phyloP scores from a whole-genome alignment of 306 rosid genomes.

The Trifolium pratense region DNA sequence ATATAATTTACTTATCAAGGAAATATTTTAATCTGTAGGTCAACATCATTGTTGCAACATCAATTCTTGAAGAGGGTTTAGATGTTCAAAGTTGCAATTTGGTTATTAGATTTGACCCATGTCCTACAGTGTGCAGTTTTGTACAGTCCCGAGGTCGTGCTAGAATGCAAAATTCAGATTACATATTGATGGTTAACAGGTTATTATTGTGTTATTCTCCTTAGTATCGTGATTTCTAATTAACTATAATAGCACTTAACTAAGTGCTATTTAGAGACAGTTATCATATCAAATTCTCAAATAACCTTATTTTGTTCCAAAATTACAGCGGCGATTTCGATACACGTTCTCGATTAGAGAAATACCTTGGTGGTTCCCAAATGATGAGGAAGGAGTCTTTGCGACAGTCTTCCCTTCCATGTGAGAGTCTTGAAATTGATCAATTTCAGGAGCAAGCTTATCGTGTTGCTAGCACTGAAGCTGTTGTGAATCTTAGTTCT shows the following conservation, averaged over 20 bases:
- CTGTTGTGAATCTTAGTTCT: slow-evolving; percentile 67
- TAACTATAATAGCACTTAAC: neutral
- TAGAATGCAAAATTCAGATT: slow-evolving; percentile 77
- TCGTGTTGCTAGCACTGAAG: slow-evolving; percentile 75
- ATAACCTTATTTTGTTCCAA: slow-evolving; percentile 25
- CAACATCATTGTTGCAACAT: slow-evolving; percentile 89
- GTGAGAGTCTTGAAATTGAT: slow-evolving; percentile 54
- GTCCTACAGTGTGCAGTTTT: slow-evolving; percentile 79
- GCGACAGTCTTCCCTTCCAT: slow-evolving; percentile 65
- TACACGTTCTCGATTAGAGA: slow-evolving; percentile 64
- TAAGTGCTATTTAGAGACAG: neutral
- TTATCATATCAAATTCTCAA: slow-evolving; percentile 2
- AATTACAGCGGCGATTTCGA: slow-evolving; percentile 65
- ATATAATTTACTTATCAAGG: slow-evolving; percentile 28
- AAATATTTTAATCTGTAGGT: slow-evolving; percentile 55
- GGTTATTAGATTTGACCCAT: slow-evolving; percentile 90
- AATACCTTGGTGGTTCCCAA: slow-evolving; percentile 67
- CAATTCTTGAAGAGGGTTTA: slow-evolving; percentile 95
- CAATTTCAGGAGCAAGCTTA: slow-evolving; percentile 50
- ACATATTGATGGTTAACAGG: slow-evolving; percentile 80
- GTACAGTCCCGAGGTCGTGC: slow-evolving; percentile 96
- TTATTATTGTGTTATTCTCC: slow-evolving; percentile 12
- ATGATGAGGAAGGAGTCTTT: slow-evolving; percentile 75
- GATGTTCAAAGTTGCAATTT: slow-evolving; percentile 90
- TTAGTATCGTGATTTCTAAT: neutral